Conservation (phyloP, 1,139 yeast species). For the Saccharomyces uvarum region DNA sequence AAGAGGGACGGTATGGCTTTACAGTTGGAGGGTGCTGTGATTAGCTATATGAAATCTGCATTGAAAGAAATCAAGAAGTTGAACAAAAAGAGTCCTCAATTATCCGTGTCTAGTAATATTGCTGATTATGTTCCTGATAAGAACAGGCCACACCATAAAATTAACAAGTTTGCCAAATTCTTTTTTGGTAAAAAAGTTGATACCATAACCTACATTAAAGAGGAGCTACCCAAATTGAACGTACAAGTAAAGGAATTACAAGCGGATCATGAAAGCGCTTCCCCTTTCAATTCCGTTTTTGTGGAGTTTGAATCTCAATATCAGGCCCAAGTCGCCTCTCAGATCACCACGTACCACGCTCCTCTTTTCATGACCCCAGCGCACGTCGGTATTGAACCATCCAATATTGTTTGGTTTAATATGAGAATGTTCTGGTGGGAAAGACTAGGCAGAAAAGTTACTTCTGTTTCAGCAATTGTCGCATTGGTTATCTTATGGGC, state of each 20-base stretch:
- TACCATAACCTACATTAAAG: constrained; percentile 64
- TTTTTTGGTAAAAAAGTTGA: constrained; percentile 80
- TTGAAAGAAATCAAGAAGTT: constrained; percentile 60
- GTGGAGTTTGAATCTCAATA: constrained; percentile 80
- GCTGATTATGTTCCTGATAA: constrained; percentile 62
- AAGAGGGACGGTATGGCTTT: constrained; percentile 56
- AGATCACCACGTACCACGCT: constrained; percentile 59
- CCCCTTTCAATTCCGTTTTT: constrained; percentile 60
- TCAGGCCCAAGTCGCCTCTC: constrained; percentile 85
- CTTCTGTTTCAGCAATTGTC: constrained; percentile 52
- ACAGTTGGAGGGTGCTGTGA: constrained; percentile 64
- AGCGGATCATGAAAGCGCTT: constrained; percentile 41
- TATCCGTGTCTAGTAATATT: constrained; percentile 47
- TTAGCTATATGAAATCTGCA: constrained; percentile 51
- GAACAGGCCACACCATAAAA: constrained; percentile 68
- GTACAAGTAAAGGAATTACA: constrained; percentile 57
- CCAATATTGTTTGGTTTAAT: constrained; percentile 80
- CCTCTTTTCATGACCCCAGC: constrained; percentile 60
- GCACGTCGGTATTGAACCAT: constrained; percentile 64
- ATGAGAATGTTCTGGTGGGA: constrained; percentile 83
- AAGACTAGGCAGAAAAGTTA: constrained; percentile 50
- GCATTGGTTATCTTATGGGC: constrained; percentile 81
- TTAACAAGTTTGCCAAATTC: constrained; percentile 35
- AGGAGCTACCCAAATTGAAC: constrained; percentile 60
- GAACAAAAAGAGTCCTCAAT: constrained; percentile 27